Base-by-base conservation (phyloP, 116 monocot species). In the Iris pallida region DNA sequence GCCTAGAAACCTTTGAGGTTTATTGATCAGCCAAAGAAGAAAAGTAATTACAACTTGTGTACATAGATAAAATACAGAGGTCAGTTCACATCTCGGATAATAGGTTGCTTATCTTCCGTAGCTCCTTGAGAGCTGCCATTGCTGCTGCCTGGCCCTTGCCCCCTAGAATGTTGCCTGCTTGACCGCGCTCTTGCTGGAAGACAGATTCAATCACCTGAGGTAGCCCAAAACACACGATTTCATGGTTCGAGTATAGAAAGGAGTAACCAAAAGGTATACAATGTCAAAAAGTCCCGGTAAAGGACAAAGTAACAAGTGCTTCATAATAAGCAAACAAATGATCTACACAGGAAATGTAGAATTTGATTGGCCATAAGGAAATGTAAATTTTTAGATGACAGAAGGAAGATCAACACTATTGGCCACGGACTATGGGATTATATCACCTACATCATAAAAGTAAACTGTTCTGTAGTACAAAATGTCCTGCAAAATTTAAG, bases 71-170 rank as follows among this genome's bases (percentile, higher is more conserved):
- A 64, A 16, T 15, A 13, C 15, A 51, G 44, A 52, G 15, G 41
- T 64, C 1, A 43, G 11, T 52, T 85, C 74, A 91, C 97, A 88
- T 98, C 60, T 92, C 97, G 13, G 80, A 74, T 0, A 98, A 72
- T 16, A 92, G 45, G 59, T 87, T 90, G 78, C 92, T 93, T 12
- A 98, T 88, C 68, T 92, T 98, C 58, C 97, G 78, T 60, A 98
- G 92, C 82, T 98, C 93, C 58, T 84, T 90, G 8, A 98, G 79
- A 54, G 97, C 92, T 46, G 90, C 69, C 73, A 88, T 75, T 20
- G 90, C 97, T 30, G 87, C 82, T 7, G 74, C 83, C 54, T 91
- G 96, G 6, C 96, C 83, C 79, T 96, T 96, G 8, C 80, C 78
- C n/a, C 83, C 83, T 55, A 91, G 78, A 57, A 80, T 78, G 72